Evolutionary conservation across 257 asterid genomes (phyloP).

Genomic region (Cinchona pubescens): DNA sequence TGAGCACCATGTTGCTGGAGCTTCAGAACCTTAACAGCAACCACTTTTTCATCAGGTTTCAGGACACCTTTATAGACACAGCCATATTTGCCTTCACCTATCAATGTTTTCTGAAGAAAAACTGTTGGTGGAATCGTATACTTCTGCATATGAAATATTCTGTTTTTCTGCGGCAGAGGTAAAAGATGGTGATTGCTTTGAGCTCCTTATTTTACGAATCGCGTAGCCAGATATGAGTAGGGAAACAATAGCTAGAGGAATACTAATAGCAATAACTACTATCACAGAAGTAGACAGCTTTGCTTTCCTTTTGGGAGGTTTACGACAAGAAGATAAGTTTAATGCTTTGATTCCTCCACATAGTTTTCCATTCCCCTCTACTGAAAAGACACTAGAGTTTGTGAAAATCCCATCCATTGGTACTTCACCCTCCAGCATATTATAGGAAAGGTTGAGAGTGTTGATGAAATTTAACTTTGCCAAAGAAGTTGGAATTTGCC

Average conservation of each 20-base stretch:
- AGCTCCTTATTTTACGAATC: conserved; percentile 7
- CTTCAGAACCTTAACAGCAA: conserved; percentile 33
- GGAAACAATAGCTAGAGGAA: conserved; percentile 13
- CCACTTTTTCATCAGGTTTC: conserved; percentile 4
- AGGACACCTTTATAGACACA: conserved; percentile 22
- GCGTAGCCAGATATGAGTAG: conserved; percentile 4
- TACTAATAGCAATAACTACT: conserved; percentile 13
- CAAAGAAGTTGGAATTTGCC: conserved; percentile 28
- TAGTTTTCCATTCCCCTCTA: conserved; percentile 22
- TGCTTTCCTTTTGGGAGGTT: not conserved
- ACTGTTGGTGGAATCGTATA: conserved; percentile 21
- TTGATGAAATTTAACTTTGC: conserved; percentile 17
- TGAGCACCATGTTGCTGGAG: conserved; percentile 30
- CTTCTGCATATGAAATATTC: conserved; percentile 20
- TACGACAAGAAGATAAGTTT: conserved; percentile 12
- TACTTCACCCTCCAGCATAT: conserved; percentile 31
- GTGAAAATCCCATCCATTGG: conserved; percentile 28
- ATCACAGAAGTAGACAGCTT: conserved; percentile 16
- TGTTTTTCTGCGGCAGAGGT: not conserved
- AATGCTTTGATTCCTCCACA: conserved; percentile 28
- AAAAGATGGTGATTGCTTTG: not conserved
- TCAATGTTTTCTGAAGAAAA: conserved; percentile 34
- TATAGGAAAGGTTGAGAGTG: conserved; percentile 31
- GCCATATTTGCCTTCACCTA: conserved; percentile 34
- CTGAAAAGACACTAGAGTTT: conserved; percentile 20